phyloP scores from a whole-genome alignment of 495 filamentous ascomycete species.

The Usnea hakonensis region DNA sequence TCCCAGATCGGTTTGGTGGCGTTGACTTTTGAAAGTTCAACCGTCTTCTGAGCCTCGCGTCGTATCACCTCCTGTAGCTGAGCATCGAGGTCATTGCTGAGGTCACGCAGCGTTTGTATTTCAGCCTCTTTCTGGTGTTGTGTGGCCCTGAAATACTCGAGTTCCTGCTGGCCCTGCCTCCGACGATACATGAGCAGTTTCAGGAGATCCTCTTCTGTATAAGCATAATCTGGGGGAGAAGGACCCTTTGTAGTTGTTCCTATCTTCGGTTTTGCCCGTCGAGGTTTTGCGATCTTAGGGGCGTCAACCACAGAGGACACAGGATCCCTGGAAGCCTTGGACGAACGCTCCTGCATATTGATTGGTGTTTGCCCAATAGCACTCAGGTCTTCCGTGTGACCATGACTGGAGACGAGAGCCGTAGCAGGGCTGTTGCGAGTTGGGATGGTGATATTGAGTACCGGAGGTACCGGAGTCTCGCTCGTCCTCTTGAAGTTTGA shows the following conservation, averaged over 20 bases:
- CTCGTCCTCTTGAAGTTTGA: background rate
- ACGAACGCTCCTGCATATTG: background rate
- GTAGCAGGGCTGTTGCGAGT: background rate
- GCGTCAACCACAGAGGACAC: background rate
- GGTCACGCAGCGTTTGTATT: background rate
- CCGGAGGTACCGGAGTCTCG: too few relatives aligned
- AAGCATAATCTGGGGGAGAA: background rate
- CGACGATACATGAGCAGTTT: slow-evolving; percentile 1
- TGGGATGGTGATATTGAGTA: background rate
- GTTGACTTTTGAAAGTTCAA: slow-evolving; percentile 11
- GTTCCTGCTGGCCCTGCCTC: slow-evolving; percentile 8
- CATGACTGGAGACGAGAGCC: background rate
- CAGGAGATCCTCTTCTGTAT: slow-evolving; percentile 2
- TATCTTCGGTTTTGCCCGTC: background rate
- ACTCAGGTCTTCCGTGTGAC: background rate
- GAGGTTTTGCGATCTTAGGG: background rate
- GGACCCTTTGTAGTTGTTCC: background rate
- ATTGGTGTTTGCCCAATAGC: background rate
- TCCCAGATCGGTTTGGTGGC: slow-evolving; percentile 12
- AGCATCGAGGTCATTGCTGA: slow-evolving; percentile 2
- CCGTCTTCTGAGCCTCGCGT: background rate
- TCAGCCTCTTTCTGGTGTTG: slow-evolving; percentile 2
- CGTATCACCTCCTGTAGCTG: slow-evolving; percentile 5
- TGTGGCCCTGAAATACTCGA: slow-evolving; percentile 4
- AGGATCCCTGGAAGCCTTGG: background rate